Base-by-base conservation (phyloP, 139 green algal genomes). In the Volvox africanus region DNA sequence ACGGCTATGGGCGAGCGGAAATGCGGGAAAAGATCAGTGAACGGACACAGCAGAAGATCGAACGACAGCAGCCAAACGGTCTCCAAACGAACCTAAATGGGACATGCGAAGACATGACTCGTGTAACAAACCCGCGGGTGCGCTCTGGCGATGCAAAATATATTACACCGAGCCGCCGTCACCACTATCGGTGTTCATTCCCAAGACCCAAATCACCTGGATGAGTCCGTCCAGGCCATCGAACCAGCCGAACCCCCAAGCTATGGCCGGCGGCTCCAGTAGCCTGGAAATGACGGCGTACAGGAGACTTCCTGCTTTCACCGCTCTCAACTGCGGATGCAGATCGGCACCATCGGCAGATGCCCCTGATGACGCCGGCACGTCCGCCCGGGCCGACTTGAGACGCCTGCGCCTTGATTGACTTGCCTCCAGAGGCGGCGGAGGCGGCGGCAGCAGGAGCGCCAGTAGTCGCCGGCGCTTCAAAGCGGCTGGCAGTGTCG, bases 201-300 rank as follows among this genome's bases (percentile, higher is more conserved):
- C 44, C 44, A 55, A 55, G 44, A 55, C 44, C 44, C 44, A 55
- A 84, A 73, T 87, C 86, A 90, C 86, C 73, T 90, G 24, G 30
- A 90, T 36, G 1, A 19, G 50, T 1, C 86, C 86, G 17, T 90
- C 86, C 73, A 90, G 50, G 18, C 86, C 86, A 33, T 90, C 86
- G 19, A 90, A 90, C 86, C 86, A 90, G 65, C 65, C 73, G 82
- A 19, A 69, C 18, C 91, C 80, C 81, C 69, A 44, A 16, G 73
- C 71, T 44, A 90, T 71, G 20, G 50, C 71, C n/a, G 19, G 6
- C 2, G 50, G 30, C 0, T 69, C 86, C 71, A 83, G 30, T 24
- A 83, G 9, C 20, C 20, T 14, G 1, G 30, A 32, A 30, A 90
- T 35, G 2, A 35, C 21, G 22, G 28, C 21, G 30, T 84, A 90